Base-by-base conservation (phyloP, 768 basidiomycete species). In the Tricholoma hemisulphureum region DNA sequence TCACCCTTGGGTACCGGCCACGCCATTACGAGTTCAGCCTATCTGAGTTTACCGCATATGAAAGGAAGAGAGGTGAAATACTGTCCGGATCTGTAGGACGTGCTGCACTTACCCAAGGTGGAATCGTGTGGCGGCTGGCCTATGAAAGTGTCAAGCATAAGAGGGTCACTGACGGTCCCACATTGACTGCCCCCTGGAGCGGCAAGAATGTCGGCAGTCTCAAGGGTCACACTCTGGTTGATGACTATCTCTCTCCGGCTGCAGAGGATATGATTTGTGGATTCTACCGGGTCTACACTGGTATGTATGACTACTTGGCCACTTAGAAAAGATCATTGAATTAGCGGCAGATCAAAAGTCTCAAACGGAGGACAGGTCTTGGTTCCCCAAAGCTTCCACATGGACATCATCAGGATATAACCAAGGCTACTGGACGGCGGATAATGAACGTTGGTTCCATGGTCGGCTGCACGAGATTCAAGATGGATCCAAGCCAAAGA, bases 71-170 rank as follows among this genome's bases (percentile, higher is more conserved):
- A n/a, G 10, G 28, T 7, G 35, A 52, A 6, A 9, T 52, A 28
- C 51, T 58, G 21, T 21, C 21, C 0, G 32, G 50, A 20, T 28
- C 50, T 20, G 39, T 20, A n/a, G 50, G 50, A 41, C 37, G 51
- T 6, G 51, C 51, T 5, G 51, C 59, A 16, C 26, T 60, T 6
- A 49, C 29, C 13, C 23, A 23, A 4, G 55, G 59, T 0, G 45
- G 59, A n/a, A 56, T 60, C 8, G 16, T 57, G 14, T 60, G 59
- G 55, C 31, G 55, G 23, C 59, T 60, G 2, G 55, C 59, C 16
- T 11, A 39, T 13, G 51, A 57, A 32, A 16, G 14, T 11, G 51
- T 53, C 20, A 31, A 28, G 6, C n/a, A 26, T 20, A 50, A 51
- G 31, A 53, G n/a, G n/a, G n/a, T n/a, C n/a, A n/a, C n/a, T n/a